Percentiles rank a stretch among this genome's conserved stretches.
Evolutionary conservation across 2,329 filamentous ascomycete species (phyloP).

Genomic region (Fusarium phyllophilum): DNA sequence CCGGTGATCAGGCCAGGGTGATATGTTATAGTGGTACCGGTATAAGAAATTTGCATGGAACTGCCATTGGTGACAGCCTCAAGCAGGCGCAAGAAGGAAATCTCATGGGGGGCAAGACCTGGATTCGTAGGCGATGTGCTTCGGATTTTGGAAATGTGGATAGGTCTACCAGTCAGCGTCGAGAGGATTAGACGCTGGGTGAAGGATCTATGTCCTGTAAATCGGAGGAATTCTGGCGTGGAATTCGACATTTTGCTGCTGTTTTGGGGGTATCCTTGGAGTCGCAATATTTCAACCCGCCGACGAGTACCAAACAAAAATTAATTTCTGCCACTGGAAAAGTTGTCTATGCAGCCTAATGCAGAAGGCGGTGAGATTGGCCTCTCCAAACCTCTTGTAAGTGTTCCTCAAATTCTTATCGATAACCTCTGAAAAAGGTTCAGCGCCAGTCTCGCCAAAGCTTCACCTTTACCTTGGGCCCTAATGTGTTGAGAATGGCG

Average conservation of each 20-base stretch:
- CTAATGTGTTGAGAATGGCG: slow-evolving; percentile 46
- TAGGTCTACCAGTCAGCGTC: slow-evolving; percentile 87
- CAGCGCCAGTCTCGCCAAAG: slow-evolving; percentile 17
- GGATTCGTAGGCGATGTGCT: slow-evolving; percentile 85
- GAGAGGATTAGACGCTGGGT: slow-evolving; percentile 86
- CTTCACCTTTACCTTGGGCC: slow-evolving; percentile 4
- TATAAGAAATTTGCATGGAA: slow-evolving; percentile 94
- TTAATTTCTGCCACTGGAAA: slow-evolving; percentile 51
- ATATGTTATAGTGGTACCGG: slow-evolving; percentile 91
- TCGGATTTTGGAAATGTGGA: slow-evolving; percentile 95
- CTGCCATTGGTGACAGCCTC: slow-evolving; percentile 96
- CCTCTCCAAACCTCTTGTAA: background rate
- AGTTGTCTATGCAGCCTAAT: slow-evolving; percentile 9
- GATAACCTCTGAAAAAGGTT: slow-evolving; percentile 47
- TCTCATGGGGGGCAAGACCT: slow-evolving; percentile 90
- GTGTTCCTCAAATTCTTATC: slow-evolving; percentile 42
- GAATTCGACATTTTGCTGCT: slow-evolving; percentile 54
- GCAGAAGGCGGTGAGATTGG: slow-evolving; percentile 46
- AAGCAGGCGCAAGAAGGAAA: slow-evolving; percentile 94
- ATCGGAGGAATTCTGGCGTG: slow-evolving; percentile 70
- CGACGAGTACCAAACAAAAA: slow-evolving; percentile 43
- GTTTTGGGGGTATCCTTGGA: slow-evolving; percentile 36
- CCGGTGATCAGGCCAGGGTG: slow-evolving; percentile 93
- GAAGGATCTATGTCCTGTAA: slow-evolving; percentile 86
- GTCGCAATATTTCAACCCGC: slow-evolving; percentile 33